These are phyloP conservation scores for Astrocystis sublimbata DNA, from an alignment of 495 filamentous ascomycete species.

Conservation along the genomic window DNA sequence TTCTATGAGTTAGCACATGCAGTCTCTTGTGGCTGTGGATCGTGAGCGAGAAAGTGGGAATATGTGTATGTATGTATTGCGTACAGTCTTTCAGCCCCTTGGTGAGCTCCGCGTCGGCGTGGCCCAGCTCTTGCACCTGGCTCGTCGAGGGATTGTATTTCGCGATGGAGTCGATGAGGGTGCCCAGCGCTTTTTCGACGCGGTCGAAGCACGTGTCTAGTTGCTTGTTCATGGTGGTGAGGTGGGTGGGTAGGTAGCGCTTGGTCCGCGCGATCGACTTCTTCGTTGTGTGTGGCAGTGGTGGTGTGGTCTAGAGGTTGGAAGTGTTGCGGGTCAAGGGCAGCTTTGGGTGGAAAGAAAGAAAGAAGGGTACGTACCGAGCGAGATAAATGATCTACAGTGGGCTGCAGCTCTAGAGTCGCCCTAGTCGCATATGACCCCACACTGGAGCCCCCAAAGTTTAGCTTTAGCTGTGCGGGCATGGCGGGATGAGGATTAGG, in stretches of 20 bases:
- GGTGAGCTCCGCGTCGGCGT: constrained; percentile 66
- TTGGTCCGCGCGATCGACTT: neutral
- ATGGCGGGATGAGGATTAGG: no score
- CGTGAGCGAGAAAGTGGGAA: neutral
- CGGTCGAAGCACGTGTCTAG: constrained; percentile 64
- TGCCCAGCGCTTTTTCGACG: constrained; percentile 65
- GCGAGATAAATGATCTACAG: no score
- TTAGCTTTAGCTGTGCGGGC: no score
- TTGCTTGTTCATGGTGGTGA: constrained; percentile 58
- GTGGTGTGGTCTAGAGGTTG: neutral
- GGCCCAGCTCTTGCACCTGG: constrained; percentile 63
- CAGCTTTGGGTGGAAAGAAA: no score
- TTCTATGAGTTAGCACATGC: neutral
- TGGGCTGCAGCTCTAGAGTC: no score
- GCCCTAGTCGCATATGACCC: no score
- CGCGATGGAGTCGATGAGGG: constrained; percentile 71
- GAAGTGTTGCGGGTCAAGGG: no score
- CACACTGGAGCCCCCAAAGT: no score
- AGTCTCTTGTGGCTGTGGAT: neutral
- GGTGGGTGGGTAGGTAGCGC: no score
- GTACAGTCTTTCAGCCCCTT: constrained; percentile 60
- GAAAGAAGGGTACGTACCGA: no score
- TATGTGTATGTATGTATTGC: constrained; percentile 2
- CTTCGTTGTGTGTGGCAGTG: neutral
- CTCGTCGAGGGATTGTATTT: constrained; percentile 72